Evolutionary conservation across 352 stramenopile genomes (phyloP).

Genomic region (Pythium brachiatum): DNA sequence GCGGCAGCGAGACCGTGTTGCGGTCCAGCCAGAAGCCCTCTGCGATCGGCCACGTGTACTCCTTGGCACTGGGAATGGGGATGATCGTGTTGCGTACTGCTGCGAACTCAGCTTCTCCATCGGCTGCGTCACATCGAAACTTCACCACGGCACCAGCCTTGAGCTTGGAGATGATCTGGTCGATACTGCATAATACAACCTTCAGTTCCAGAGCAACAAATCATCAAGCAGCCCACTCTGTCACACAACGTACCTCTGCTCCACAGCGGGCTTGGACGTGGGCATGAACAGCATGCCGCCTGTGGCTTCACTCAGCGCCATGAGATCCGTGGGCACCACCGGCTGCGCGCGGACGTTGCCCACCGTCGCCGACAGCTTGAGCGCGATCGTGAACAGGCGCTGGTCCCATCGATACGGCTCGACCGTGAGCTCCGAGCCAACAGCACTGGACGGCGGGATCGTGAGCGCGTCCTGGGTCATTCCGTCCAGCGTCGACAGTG

Average conservation of each 20-base stretch:
- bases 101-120: constrained; percentile 48
- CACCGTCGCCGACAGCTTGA: constrained; percentile 77
- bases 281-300: constrained; percentile 82
- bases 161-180: constrained; percentile 81
- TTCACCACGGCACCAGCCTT: constrained; percentile 83
- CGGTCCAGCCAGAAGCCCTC: constrained; percentile 86
- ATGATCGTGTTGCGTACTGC: constrained; percentile 66
- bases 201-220: neutral
- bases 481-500: constrained; percentile 59
- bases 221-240: neutral
- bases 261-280: constrained; percentile 72
- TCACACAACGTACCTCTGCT: constrained; percentile 41
- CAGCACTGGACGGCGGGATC: constrained; percentile 61
- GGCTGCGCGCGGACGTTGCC: constrained; percentile 43
- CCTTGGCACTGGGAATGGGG: constrained; percentile 66
- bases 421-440: constrained; percentile 74
- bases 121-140: constrained; percentile 61
- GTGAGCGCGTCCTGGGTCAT: constrained; percentile 72
- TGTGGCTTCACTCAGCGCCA: constrained; percentile 83
- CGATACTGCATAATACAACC: constrained; percentile 42
- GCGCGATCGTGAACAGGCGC: constrained; percentile 72
- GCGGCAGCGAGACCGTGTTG: constrained; percentile 69
- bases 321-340: constrained; percentile 63
- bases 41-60: constrained; percentile 81
- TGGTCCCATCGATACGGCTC: constrained; percentile 88